Evolutionary conservation across 2,329 filamentous ascomycete species (phyloP).

Genomic region (Plenodomus biglobosus): DNA sequence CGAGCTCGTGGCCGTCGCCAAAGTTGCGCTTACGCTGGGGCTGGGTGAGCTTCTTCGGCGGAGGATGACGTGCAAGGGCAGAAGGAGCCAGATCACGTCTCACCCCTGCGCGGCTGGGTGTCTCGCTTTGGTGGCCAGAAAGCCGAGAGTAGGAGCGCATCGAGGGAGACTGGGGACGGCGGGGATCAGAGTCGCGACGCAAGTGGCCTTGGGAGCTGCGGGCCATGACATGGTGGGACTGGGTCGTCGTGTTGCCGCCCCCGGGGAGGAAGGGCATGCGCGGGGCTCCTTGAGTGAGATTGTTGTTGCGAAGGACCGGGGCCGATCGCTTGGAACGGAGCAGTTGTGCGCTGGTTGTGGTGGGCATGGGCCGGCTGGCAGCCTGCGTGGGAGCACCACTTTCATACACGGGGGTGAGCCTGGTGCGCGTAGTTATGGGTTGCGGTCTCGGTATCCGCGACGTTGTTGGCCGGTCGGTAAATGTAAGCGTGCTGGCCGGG

Average conservation of each 20-base stretch:
- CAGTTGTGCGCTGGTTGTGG: conserved; percentile 56
- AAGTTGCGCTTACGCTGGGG: conserved; percentile 54
- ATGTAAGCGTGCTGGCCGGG: conserved; percentile 82
- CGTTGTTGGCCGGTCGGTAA: conserved; percentile 69
- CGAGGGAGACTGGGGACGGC: conserved; percentile 50
- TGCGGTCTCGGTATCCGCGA: conserved; percentile 81
- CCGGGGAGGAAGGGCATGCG: conserved; percentile 74
- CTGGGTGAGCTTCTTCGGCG: conserved; percentile 53
- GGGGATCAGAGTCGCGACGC: conserved; percentile 78
- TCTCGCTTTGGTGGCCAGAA: conserved; percentile 53
- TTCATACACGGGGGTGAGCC: conserved; percentile 91
- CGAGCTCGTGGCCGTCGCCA: conserved; percentile 89
- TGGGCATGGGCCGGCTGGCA: conserved; percentile 59
- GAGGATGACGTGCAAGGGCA: conserved; percentile 53
- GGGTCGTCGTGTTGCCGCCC: conserved; percentile 69
- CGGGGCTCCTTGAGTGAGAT: conserved; percentile 55
- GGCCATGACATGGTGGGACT: conserved; percentile 75
- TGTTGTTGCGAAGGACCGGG: conserved; percentile 55
- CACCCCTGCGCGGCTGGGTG: conserved; percentile 50
- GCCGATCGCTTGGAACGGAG: conserved; percentile 63
- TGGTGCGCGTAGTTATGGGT: conserved; percentile 53
- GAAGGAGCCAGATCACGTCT: conserved; percentile 53
- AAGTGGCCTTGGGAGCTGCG: conserved; percentile 72
- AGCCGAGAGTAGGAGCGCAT: conserved; percentile 52
- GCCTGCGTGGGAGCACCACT: conserved; percentile 70